phyloP scores from a whole-genome alignment of 192 early-diverging fungal species.

The Funneliformis geosporum region DNA sequence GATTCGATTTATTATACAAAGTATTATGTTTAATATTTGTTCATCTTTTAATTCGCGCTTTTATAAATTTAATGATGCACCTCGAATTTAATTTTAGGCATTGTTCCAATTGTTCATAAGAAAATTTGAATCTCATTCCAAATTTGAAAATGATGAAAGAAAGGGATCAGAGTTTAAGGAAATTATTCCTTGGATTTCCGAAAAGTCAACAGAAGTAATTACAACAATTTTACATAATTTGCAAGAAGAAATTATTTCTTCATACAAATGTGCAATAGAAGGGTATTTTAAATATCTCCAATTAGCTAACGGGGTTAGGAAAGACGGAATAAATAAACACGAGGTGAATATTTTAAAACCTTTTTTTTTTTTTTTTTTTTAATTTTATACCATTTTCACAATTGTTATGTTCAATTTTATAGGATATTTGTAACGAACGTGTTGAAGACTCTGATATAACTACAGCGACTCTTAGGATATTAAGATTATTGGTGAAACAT shows the following conservation, averaged over 20 bases:
- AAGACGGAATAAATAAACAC: neutral
- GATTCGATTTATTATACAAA: conserved; percentile 9
- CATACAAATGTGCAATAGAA: conserved; percentile 10
- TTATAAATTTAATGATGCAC: neutral
- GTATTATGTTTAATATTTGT: neutral
- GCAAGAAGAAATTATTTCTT: conserved; percentile 11
- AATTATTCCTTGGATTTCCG: conserved; percentile 14
- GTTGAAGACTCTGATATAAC: conserved; percentile 47
- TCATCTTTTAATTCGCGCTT: neutral
- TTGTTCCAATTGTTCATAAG: conserved; percentile 15
- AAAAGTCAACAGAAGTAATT: conserved; percentile 7
- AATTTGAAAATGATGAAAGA: neutral
- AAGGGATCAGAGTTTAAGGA: neutral
- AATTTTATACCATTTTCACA: neutral
- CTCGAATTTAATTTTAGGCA: neutral
- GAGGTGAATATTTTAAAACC: conserved; percentile 10
- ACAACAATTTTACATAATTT: neutral
- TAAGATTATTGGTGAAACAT: conserved; percentile 66
- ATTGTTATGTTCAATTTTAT: neutral
- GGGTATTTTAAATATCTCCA: conserved; percentile 29
- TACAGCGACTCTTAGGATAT: conserved; percentile 60
- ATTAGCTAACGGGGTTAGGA: neutral
- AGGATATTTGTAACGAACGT: conserved; percentile 25
- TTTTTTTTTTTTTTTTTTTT: neutral
- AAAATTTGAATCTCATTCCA: conserved; percentile 11